Percentiles rank a stretch among this genome's conserved stretches.
phyloP scores from a whole-genome alignment of 2,329 filamentous ascomycete genomes.

The Teratosphaeriaceae sp. region DNA sequence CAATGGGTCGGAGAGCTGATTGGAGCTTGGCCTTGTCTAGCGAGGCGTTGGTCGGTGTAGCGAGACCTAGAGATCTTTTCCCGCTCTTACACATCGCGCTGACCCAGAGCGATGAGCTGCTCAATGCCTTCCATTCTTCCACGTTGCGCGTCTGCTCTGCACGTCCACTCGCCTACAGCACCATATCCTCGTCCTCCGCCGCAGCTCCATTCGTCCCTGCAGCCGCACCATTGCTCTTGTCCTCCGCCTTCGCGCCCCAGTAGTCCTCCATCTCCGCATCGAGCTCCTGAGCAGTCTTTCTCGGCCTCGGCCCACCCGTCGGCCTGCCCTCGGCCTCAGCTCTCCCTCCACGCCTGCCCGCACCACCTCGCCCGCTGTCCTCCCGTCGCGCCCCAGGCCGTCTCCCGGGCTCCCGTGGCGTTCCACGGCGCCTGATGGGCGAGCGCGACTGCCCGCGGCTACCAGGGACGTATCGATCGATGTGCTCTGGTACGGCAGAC shows the following conservation, averaged over 20 bases:
- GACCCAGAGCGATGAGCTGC: neutral
- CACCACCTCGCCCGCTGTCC: slow-evolving; percentile 35
- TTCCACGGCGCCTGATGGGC: slow-evolving; percentile 44
- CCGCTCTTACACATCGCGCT: no score
- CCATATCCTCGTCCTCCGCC: slow-evolving; percentile 26
- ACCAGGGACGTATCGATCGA: slow-evolving; percentile 73
- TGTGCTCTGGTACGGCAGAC: slow-evolving; percentile 56
- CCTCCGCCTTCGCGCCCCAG: slow-evolving; percentile 51
- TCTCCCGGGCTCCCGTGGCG: slow-evolving; percentile 43
- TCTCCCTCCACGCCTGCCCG: slow-evolving; percentile 25
- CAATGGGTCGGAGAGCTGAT: no score
- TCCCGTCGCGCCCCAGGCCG: slow-evolving; percentile 40
- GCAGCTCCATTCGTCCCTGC: slow-evolving; percentile 12
- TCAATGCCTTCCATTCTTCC: neutral
- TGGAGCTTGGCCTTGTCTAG: no score
- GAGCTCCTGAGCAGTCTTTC: slow-evolving; percentile 85
- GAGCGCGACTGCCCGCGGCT: slow-evolving; percentile 48
- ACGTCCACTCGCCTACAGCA: slow-evolving; percentile 17
- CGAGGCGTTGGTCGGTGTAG: neutral
- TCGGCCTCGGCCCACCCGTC: slow-evolving; percentile 45
- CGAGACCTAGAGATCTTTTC: no score
- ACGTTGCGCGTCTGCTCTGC: neutral
- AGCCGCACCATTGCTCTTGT: slow-evolving; percentile 21
- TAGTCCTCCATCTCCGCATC: slow-evolving; percentile 98
- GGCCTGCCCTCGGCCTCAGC: slow-evolving; percentile 42